A percentile compares a stretch with the other conserved stretches of the same genome.
Evolutionary conservation across 2,329 filamentous ascomycete species (phyloP).

Genomic region (Rhexocercosporidium sp.): DNA sequence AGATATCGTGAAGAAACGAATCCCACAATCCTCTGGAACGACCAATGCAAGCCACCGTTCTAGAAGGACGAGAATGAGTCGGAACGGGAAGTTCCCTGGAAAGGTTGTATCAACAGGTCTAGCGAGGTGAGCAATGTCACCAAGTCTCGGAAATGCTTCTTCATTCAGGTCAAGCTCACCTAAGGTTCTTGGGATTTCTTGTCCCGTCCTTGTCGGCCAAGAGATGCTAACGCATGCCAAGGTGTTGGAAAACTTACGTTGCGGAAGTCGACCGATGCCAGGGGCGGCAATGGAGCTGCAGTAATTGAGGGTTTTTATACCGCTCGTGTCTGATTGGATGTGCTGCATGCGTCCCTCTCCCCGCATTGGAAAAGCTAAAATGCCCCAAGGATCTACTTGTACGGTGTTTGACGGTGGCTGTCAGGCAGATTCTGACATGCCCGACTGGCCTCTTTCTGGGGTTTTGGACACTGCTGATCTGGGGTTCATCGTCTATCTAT

Average conservation of each 20-base stretch:
- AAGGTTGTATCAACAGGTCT: not conserved
- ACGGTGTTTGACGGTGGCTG: not conserved
- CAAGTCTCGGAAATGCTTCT: slow-evolving; percentile 4
- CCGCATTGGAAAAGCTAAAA: not conserved
- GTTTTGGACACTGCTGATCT: slow-evolving; percentile 6
- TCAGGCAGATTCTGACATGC: not conserved
- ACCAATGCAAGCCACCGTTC: not conserved
- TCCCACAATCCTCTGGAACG: not conserved
- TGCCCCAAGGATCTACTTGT: not conserved
- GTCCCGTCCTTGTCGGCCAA: slow-evolving; percentile 1
- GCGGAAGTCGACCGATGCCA: not conserved
- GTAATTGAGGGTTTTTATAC: not conserved
- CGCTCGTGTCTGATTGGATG: not conserved
- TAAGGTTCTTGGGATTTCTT: not conserved
- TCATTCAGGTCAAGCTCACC: not conserved
- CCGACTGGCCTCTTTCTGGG: not conserved
- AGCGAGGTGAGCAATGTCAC: not conserved
- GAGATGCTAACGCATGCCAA: not conserved
- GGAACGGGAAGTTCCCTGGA: not conserved
- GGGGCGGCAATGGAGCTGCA: too few species aligned
- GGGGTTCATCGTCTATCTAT: not conserved
- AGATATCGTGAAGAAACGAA: not conserved
- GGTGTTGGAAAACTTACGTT: too few species aligned
- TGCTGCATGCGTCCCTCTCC: too few species aligned
- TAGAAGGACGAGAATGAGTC: not conserved